Evolutionary conservation across 371 early-diverging fungal genomes (phyloP).

Genomic region (Mortierella sp.): DNA sequence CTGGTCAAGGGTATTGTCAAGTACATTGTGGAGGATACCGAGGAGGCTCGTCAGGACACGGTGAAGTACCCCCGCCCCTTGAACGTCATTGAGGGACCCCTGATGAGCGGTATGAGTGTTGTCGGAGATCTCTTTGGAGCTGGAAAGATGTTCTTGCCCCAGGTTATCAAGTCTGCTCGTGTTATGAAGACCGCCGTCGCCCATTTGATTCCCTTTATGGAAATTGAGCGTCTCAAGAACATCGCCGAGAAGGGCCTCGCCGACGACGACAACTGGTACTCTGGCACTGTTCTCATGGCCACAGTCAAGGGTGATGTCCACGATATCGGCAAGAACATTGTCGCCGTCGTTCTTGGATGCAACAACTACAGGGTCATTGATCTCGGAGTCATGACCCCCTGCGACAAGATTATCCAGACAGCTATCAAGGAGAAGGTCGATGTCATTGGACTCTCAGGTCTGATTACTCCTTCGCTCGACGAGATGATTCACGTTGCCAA

Average conservation of each 20-base stretch:
- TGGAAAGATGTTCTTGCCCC: constrained; percentile 97
- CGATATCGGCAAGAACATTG: constrained; percentile 94
- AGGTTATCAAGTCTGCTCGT: constrained; percentile 95
- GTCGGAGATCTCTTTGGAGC: constrained; percentile 95
- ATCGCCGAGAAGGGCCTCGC: constrained; percentile 49
- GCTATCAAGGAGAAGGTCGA: constrained; percentile 92
- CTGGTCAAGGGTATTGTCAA: constrained; percentile 94
- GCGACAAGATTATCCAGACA: constrained; percentile 88
- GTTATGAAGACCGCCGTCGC: constrained; percentile 95
- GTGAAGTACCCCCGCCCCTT: constrained; percentile 83
- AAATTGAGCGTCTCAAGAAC: constrained; percentile 72
- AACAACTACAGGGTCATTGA: constrained; percentile 95
- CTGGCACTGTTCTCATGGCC: constrained; percentile 90
- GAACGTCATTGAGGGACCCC: constrained; percentile 95
- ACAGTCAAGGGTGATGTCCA: constrained; percentile 96
- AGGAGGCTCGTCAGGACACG: constrained; percentile 81
- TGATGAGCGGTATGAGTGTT: constrained; percentile 94
- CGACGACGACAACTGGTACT: constrained; percentile 74
- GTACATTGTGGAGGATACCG: constrained; percentile 92
- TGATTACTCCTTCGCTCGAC: constrained; percentile 95
- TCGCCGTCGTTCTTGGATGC: constrained; percentile 94
- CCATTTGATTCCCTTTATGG: constrained; percentile 93
- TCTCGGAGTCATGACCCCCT: constrained; percentile 95
- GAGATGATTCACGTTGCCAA: constrained; percentile 96
- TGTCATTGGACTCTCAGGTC: constrained; percentile 90